Evolutionary conservation across 148 eudicot genomes (phyloP), one percentile per base, ranked within the genome.

Genomic region (Polygonum aviculare): DNA sequence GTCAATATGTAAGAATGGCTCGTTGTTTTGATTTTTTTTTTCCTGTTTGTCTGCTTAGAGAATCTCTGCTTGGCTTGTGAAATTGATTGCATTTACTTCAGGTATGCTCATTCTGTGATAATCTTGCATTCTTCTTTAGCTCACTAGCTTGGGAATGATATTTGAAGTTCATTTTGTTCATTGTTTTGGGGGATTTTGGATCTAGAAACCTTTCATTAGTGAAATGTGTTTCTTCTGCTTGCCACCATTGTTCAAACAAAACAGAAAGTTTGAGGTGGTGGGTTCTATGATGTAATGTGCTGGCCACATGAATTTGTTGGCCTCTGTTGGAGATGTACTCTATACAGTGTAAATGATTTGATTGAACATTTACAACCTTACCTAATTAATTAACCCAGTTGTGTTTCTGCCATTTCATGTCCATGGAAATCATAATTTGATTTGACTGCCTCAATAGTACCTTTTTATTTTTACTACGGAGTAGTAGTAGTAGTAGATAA

Each of bases 291-390:
- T 36, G 5, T 67, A n/a, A 16, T 15, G 19, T 14, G 72, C 45
- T 67, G 45, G 72, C 72, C 72, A 67, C 44, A 36, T 67, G 72
- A 36, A 16, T 67, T 67, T 67, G 72, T 67, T 67, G 4, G 5
- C 38, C 45, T 41, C 19, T 54, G 22, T 54, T 54, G 60, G 22
- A n/a, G 22, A 9, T 54, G 60, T 54, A 19, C 60, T 4, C 18
- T 38, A 41, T 35, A 36, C 45, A 12, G 45, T 67, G 22, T 67
- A 35, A 67, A 15, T 67, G 72, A 67, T 67, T 67, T 67, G 44
- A 67, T 35, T 67, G 72, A 67, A 45, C 45, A 36, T 67, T 36
- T 10, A 15, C n/a, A 38, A 67, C 15, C 72, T 45, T 67, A 67
- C 72, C 44, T 67, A 35, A 67, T 67, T 67, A 14, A 60, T 60